These are phyloP conservation scores for Ophiocordyceps camponoti-saundersi DNA, from an alignment of 2,329 filamentous ascomycete species.

Conservation along the genomic window DNA sequence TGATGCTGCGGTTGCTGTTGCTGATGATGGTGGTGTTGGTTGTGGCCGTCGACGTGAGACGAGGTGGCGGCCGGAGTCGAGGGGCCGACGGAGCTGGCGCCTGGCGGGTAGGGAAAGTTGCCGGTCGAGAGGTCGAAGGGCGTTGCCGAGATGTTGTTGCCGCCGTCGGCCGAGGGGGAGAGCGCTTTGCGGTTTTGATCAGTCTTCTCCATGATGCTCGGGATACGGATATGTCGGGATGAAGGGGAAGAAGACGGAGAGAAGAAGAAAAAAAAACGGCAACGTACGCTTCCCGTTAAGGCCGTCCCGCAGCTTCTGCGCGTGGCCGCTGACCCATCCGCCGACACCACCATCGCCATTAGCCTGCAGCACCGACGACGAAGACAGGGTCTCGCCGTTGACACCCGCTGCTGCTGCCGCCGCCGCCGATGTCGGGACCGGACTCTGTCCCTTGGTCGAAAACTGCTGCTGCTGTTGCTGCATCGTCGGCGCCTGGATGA, in stretches of 20 bases:
- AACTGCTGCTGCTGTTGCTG: slow-evolving; percentile 13
- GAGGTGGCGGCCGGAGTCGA: slow-evolving; percentile 25
- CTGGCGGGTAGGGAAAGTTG: slow-evolving; percentile 33
- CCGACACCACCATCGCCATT: slow-evolving; percentile 11
- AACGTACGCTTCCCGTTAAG: slow-evolving; percentile 20
- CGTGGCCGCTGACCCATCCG: slow-evolving; percentile 19
- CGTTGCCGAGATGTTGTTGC: slow-evolving; percentile 41
- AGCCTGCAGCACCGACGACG: slow-evolving; percentile 3
- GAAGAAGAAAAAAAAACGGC: background rate
- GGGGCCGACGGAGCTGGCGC: slow-evolving; percentile 29
- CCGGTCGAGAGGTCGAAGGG: slow-evolving; percentile 41
- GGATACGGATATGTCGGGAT: background rate
- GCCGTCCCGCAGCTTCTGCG: slow-evolving; percentile 22
- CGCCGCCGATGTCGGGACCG: slow-evolving; percentile 9
- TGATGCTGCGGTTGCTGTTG: background rate
- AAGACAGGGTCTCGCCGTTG: slow-evolving; percentile 7
- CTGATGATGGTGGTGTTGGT: background rate
- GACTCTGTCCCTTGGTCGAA: slow-evolving; percentile 23
- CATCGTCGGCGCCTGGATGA: slow-evolving; percentile 46
- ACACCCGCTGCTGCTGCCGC: slow-evolving; percentile 13
- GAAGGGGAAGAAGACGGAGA: background rate
- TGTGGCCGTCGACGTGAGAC: slow-evolving; percentile 12
- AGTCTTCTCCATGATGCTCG: background rate
- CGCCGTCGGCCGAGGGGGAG: slow-evolving; percentile 15
- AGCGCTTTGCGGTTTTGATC: slow-evolving; percentile 1